Evolutionary conservation across 768 basidiomycete genomes (phyloP).

Genomic region (Mrakia frigida): DNA sequence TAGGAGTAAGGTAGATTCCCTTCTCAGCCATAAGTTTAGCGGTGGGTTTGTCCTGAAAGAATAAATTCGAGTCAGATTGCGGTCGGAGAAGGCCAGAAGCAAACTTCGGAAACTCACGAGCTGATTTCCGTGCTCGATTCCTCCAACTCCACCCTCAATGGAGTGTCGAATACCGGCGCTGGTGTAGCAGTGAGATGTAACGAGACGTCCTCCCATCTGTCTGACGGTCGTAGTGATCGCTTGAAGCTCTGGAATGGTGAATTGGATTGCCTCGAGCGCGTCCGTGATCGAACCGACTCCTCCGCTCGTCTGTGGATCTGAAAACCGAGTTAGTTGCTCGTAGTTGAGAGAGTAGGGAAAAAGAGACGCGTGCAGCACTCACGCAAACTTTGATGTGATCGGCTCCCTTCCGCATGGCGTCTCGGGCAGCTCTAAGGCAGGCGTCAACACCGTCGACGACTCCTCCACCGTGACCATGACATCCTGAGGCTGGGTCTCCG

Average conservation of each 20-base stretch:
- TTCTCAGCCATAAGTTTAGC: background rate
- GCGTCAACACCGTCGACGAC: background rate
- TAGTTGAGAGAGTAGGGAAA: too few species aligned
- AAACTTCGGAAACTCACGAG: background rate
- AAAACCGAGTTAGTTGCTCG: too few species aligned
- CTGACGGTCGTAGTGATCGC: background rate
- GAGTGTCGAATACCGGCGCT: too few species aligned
- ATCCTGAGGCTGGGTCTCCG: background rate
- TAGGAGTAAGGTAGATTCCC: background rate
- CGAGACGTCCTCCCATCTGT: background rate
- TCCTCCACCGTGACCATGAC: background rate
- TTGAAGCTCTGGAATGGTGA: background rate
- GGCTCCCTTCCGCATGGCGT: background rate
- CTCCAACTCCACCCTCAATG: background rate
- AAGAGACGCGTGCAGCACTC: too few species aligned
- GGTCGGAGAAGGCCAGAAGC: background rate
- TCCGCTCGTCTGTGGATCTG: too few species aligned
- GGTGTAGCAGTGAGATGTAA: background rate
- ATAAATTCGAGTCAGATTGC: too few species aligned
- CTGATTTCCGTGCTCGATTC: background rate
- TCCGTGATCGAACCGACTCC: background rate
- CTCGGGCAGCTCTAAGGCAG: background rate
- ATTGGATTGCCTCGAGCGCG: background rate
- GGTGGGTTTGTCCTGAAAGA: background rate
- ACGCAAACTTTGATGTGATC: background rate